phyloP scores from a whole-genome alignment of 371 early-diverging fungal genomes.

The Apophysomyces ossiformis region DNA sequence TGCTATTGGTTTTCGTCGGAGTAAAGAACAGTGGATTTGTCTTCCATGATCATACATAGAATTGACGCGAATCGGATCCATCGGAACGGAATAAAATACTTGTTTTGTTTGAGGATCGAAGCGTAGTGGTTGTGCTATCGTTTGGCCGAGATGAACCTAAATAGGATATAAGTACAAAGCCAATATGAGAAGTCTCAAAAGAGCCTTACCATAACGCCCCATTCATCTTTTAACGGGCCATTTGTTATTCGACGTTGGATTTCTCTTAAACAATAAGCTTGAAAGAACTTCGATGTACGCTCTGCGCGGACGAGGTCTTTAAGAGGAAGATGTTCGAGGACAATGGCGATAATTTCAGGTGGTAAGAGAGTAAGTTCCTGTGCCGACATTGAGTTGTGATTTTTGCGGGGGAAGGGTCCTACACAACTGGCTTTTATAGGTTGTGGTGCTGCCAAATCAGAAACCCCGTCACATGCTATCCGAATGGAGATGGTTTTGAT shows the following conservation, averaged over 20 bases:
- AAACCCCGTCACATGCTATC: constrained; percentile 11
- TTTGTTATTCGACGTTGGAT: constrained; percentile 41
- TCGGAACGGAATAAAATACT: constrained; percentile 38
- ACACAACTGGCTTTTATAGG: not conserved
- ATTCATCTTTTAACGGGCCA: constrained; percentile 31
- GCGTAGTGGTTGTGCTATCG: constrained; percentile 34
- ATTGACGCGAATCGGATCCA: constrained; percentile 50
- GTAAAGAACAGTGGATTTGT: constrained; percentile 44
- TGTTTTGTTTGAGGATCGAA: constrained; percentile 41
- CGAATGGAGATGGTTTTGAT: constrained; percentile 8
- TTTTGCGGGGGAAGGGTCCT: constrained; percentile 1
- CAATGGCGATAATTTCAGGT: constrained; percentile 40
- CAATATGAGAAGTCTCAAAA: constrained; percentile 6
- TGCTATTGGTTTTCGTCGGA: constrained; percentile 21
- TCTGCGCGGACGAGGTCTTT: constrained; percentile 47
- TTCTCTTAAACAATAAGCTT: constrained; percentile 40
- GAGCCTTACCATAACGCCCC: constrained; percentile 42
- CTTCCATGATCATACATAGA: constrained; percentile 53
- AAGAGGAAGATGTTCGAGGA: constrained; percentile 42
- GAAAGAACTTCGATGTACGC: constrained; percentile 40
- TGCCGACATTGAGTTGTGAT: constrained; percentile 4
- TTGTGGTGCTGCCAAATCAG: not conserved
- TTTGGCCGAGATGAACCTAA: constrained; percentile 47
- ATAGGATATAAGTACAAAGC: constrained; percentile 6
- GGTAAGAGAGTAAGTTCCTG: constrained; percentile 33